These are phyloP conservation scores for Cercospora brassicicola DNA, from an alignment of 2,329 filamentous ascomycete genomes.

Conservation along the genomic window DNA sequence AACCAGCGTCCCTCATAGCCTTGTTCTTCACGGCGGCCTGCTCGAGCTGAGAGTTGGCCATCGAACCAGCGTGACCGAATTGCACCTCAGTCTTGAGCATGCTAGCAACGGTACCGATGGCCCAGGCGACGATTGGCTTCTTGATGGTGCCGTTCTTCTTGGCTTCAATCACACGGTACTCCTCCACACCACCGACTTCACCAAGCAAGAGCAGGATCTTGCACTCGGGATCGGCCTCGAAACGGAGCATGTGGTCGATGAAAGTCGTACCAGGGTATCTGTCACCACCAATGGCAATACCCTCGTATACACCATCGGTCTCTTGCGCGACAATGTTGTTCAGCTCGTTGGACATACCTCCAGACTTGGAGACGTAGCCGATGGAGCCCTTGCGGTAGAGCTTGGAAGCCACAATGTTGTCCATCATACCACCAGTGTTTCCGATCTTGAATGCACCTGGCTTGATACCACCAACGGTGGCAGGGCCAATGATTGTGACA, in stretches of 20 bases:
- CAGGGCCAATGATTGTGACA: slow-evolving; percentile 96
- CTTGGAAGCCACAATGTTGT: slow-evolving; percentile 99
- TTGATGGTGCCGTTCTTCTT: slow-evolving; percentile 92
- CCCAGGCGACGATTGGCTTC: slow-evolving; percentile 99
- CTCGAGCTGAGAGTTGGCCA: slow-evolving; percentile 99
- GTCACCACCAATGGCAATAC: slow-evolving; percentile 98
- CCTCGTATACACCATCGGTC: slow-evolving; percentile 98
- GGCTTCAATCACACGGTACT: slow-evolving; percentile 98
- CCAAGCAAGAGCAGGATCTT: slow-evolving; percentile 95
- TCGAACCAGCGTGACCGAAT: slow-evolving; percentile 97
- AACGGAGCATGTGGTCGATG: slow-evolving; percentile 96
- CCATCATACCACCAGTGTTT: slow-evolving; percentile 99
- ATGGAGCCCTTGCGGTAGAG: slow-evolving; percentile 99
- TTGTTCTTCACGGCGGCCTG: slow-evolving; percentile 96
- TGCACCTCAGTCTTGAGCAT: slow-evolving; percentile 99
- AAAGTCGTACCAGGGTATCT: slow-evolving; percentile 98
- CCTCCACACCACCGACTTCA: slow-evolving; percentile 98
- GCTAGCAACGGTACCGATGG: slow-evolving; percentile 97
- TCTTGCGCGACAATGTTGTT: slow-evolving; percentile 99
- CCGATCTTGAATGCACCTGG: slow-evolving; percentile 99
- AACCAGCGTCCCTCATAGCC: slow-evolving; percentile 90
- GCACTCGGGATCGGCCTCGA: slow-evolving; percentile 94
- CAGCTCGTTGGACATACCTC: slow-evolving; percentile 99
- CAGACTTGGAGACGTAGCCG: slow-evolving; percentile 99
- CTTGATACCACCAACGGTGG: slow-evolving; percentile 99